Evolutionary conservation across 306 rosid genomes (phyloP), one percentile per base, ranked within the genome.

Genomic region (Cercis canadensis): DNA sequence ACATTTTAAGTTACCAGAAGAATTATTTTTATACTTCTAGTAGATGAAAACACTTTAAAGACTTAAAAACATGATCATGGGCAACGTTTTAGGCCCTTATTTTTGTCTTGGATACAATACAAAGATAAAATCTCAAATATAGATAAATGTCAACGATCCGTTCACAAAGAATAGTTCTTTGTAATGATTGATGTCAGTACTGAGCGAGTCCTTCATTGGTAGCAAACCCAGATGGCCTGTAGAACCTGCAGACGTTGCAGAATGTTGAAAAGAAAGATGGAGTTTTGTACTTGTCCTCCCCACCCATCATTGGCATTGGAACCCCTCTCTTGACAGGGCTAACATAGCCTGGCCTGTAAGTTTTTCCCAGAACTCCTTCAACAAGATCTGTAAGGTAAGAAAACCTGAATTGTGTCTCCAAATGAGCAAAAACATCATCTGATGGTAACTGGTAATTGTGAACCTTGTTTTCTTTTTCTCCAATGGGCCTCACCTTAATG

Each of bases 241-340:
- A 70, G 80, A 89, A 87, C 80, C 76, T 83, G 79, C 92, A 89
- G 10, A 34, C 78, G 7, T 54, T 75, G 82, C 92, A 89, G 10
- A 75, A 46, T 49, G 90, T 74, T 7, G 89, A 85, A 65, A 65
- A 70, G 33, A 89, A 78, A 31, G 87, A 85, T 3, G 78, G 57
- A 2, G 90, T 83, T 17, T 74, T 74, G 76, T 89, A 89, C 77
- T 75, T 89, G 75, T 83, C 78, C 76, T 87, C 96, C 14, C 96
- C 90, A 56, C 92, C 90, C 89, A 87, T 87, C 86, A 83, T 87
- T 44, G 96, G 94, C 96, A 86, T 88, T 12, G 84, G 64, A 70
- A 90, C 94, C 9, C 94, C 86, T 63, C 82, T 78, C 80, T 90
- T 90, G 0, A 84, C 94, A n/a, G 92, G 84, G 75, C 87, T 90